A percentile compares a stretch with the other conserved stretches of the same genome.
phyloP scores from a whole-genome alignment of 768 basidiomycete species.

The Boletus rubroflammeus region DNA sequence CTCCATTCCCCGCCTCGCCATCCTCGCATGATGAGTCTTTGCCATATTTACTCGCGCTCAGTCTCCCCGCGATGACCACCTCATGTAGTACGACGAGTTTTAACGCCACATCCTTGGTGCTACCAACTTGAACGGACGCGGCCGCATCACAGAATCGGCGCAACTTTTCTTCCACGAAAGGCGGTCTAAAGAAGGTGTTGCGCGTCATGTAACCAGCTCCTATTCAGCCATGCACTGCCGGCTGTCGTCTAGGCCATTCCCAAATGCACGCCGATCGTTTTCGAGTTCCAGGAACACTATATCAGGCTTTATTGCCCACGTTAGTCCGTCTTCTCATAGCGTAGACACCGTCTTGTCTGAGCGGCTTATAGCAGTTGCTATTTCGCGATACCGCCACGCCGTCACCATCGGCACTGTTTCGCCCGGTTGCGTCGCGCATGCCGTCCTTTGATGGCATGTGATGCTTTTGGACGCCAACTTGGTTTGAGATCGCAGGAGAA shows the following conservation, averaged over 20 bases:
- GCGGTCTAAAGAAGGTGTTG: neutral
- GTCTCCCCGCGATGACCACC: neutral
- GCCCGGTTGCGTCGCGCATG: constrained; percentile 1
- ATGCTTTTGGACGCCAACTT: neutral
- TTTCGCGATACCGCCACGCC: constrained; percentile 1
- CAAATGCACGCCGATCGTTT: neutral
- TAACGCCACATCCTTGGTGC: neutral
- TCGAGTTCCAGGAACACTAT: neutral
- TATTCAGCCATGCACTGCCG: neutral
- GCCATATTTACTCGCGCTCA: neutral
- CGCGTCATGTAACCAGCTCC: neutral
- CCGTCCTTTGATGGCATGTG: neutral
- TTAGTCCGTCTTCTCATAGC: neutral
- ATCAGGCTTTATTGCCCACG: constrained; percentile 4
- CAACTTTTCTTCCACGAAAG: neutral
- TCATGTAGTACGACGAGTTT: neutral
- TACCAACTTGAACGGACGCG: neutral
- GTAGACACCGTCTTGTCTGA: neutral
- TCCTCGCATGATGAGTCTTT: too few species aligned
- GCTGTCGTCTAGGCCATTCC: neutral
- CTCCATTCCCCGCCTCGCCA: neutral
- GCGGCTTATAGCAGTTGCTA: neutral
- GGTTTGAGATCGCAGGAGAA: neutral
- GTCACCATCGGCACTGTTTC: constrained; percentile 6
- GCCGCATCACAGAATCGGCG: neutral